phyloP scores from a whole-genome alignment of 2,329 filamentous ascomycete species.

The Xylariaceae sp. region DNA sequence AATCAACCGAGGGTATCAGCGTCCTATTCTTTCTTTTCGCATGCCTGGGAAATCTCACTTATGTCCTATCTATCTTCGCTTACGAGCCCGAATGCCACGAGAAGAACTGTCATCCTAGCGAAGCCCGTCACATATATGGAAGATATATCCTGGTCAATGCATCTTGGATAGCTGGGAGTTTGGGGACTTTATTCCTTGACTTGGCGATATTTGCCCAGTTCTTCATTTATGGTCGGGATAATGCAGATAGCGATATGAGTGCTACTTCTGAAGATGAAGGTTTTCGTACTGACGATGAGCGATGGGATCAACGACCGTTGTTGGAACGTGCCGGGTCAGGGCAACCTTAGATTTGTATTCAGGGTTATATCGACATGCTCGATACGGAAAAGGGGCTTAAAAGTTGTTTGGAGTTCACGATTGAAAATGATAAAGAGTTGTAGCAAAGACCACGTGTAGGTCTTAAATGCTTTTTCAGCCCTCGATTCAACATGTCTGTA shows the following conservation, averaged over 20 bases:
- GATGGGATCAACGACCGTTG: conserved; percentile 31
- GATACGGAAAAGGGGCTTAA: too few relatives aligned
- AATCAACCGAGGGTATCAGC: conserved; percentile 89
- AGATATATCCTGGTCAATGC: conserved; percentile 85
- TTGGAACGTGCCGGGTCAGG: conserved; percentile 29
- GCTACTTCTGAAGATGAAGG: too few relatives aligned
- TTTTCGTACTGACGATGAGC: conserved; percentile 17
- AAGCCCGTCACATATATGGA: conserved; percentile 66
- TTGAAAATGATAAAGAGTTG: too few relatives aligned
- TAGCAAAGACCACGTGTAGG: too few relatives aligned
- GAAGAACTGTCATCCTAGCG: conserved; percentile 59
- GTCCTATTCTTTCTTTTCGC: conserved; percentile 97
- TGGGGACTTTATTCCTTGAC: conserved; percentile 83
- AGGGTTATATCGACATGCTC: too few relatives aligned
- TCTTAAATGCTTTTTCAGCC: too few relatives aligned
- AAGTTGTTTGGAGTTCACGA: too few relatives aligned
- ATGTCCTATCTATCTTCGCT: conserved; percentile 86
- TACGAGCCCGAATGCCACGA: conserved; percentile 71
- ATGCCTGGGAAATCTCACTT: conserved; percentile 91
- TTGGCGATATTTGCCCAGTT: conserved; percentile 87
- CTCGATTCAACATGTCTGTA: too few relatives aligned
- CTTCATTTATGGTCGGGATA: conserved; percentile 67
- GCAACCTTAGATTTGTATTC: neutral
- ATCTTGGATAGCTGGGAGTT: conserved; percentile 85
- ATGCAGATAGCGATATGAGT: conserved; percentile 28